Conservation (phyloP, 2,329 filamentous ascomycete genomes). For the Aotearoamyces nothofagi region DNA sequence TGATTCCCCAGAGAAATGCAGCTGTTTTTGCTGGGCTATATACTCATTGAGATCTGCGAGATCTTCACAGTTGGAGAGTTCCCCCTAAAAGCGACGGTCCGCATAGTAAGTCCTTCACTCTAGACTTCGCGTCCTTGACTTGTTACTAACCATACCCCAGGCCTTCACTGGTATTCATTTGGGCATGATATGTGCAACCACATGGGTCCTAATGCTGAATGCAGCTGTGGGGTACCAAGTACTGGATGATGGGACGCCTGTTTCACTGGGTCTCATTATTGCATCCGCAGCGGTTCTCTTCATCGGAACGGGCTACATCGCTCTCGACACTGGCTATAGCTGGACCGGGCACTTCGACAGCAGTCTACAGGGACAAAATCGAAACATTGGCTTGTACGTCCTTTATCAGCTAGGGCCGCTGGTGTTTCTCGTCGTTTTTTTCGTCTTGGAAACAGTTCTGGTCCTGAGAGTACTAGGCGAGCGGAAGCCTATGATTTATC, state of each 20-base stretch:
- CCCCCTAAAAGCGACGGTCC: conserved; percentile 53
- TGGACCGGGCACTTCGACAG: conserved; percentile 70
- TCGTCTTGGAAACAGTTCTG: conserved; percentile 66
- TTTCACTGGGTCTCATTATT: conserved; percentile 65
- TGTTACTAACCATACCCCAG: conserved; percentile 25
- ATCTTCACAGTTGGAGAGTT: conserved; percentile 93
- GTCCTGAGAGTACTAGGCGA: conserved; percentile 81
- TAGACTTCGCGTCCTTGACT: conserved; percentile 1
- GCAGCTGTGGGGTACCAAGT: conserved; percentile 86
- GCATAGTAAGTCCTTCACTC: conserved; percentile 43
- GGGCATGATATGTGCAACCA: conserved; percentile 72
- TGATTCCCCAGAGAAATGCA: conserved; percentile 76
- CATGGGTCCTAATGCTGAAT: conserved; percentile 86
- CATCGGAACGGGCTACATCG: conserved; percentile 87
- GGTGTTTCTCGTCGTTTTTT: conserved; percentile 79
- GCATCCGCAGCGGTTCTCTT: conserved; percentile 59
- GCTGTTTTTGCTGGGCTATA: conserved; percentile 74
- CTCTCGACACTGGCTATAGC: conserved; percentile 76
- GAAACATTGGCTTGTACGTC: conserved; percentile 78
- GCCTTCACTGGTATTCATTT: conserved; percentile 84
- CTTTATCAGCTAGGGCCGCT: conserved; percentile 84
- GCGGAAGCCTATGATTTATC: conserved; percentile 81
- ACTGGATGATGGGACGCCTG: conserved; percentile 78
- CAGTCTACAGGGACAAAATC: conserved; percentile 43
- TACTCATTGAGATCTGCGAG: conserved; percentile 82